Evolutionary conservation across 148 eudicot species (phyloP), one percentile per base, ranked within the genome.

Genomic region (Silene conica): DNA sequence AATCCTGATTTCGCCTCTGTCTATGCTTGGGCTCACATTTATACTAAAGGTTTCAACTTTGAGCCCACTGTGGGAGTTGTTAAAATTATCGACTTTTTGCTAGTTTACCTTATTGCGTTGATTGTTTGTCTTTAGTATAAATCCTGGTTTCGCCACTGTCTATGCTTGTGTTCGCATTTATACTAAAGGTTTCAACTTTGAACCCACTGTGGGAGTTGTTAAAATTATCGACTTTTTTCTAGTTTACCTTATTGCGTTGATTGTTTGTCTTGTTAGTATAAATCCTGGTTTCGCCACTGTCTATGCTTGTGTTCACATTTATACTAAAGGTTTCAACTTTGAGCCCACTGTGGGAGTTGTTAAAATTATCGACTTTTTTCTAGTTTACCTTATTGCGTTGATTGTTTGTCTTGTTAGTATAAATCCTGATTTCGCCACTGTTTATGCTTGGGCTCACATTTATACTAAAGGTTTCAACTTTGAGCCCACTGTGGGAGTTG

Each of bases 141-240:
- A 71, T 41, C 3, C 13, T 18, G 19, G 15, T 48, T 48, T n/a
- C n/a, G n/a, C n/a, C n/a, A n/a, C n/a, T n/a, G n/a, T n/a, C n/a
- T n/a, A n/a, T n/a, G n/a, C n/a, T n/a, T n/a, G n/a, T n/a, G n/a
- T n/a, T n/a, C n/a, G n/a, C n/a, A n/a, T n/a, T n/a, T n/a, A n/a
- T n/a, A 70, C 76, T 76, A 34, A 76, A 89, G 91, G 98, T 85
- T 48, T 19, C 54, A 3, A 50, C 55, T 50, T 50, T 50, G 55
- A 50, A n/a, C n/a, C n/a, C n/a, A n/a, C n/a, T n/a, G n/a, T n/a
- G n/a, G n/a, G n/a, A n/a, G n/a, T n/a, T n/a, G n/a, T n/a, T n/a
- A n/a, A n/a, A 28, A 28, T 64, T 22, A 12, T 50, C 55, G 55
- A 50, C 9, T 50, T 50, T 50, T 50, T 11, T 11, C 55, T 58